Evolutionary conservation across 2,329 filamentous ascomycete genomes (phyloP), one percentile per base, ranked within the genome.

Genomic region (Microsporum audouinii): DNA sequence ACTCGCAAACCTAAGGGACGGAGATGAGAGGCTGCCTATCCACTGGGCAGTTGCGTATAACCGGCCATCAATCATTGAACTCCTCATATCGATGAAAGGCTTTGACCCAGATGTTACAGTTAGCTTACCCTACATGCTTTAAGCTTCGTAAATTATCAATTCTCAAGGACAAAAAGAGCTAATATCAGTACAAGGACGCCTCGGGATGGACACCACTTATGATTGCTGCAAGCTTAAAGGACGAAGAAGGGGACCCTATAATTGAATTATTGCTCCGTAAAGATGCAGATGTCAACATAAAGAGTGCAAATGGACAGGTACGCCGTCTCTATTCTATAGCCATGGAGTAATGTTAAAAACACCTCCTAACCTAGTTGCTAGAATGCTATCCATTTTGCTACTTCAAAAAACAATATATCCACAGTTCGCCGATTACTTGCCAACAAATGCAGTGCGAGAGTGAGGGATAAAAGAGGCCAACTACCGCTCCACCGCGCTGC

Each of bases 31-130:
- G 51, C 83, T 96, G 41, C 87, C 94, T 1, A 85, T 97, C 61
- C 94, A 99, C 79, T 99, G 94, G 94, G 92, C 94, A 0, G 84
- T 85, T 1, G 94, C 91, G 27, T 88, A 88, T 73, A 95, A 94
- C 71, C 86, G 85, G 66, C 75, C 87, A 5, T 82, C 86, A 29
- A 90, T 96, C 62, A 85, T 89, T 17, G 79, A 87, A 57, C 72
- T 92, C 23, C 79, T 97, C 2, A 81, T 88, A 1, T 81, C 88
- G 61, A 79, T 80, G 63, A 86, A 86, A 68, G 80, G 80, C 62
- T 96, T 96, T 70, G 90, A 97, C 71, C 83, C 89, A 0, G 91
- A 97, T 73, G 86, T 86, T 17, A 84, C 90, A 76, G 88, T 89
- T 60, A 51, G 66, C 63, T 2, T 31, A 55, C 43, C n/a, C 38